A percentile compares a stretch with the other conserved stretches of the same genome.
Evolutionary conservation across 2,329 filamentous ascomycete species (phyloP).

Genomic region (Ascochyta viciae-villosae): DNA sequence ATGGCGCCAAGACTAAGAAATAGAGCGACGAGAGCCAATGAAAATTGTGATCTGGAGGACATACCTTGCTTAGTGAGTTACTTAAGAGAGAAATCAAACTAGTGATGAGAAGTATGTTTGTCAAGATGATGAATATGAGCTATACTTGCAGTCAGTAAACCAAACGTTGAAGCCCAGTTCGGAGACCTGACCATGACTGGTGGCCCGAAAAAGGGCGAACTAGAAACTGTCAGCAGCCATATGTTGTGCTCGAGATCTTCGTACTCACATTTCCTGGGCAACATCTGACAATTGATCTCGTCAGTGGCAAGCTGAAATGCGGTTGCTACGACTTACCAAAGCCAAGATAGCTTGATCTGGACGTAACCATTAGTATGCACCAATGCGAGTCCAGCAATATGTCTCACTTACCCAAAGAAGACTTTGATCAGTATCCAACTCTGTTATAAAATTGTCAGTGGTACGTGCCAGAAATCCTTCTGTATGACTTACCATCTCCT

Average conservation of each 20-base stretch:
- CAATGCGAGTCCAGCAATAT: not conserved
- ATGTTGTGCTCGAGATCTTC: not conserved
- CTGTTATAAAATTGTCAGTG: slow-evolving; percentile 28
- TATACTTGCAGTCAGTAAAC: slow-evolving; percentile 40
- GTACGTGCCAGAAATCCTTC: no score
- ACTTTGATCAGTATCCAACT: slow-evolving; percentile 80
- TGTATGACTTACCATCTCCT: slow-evolving; percentile 62
- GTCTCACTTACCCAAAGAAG: slow-evolving; percentile 68
- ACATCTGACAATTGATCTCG: slow-evolving; percentile 47
- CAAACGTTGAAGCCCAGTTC: slow-evolving; percentile 13
- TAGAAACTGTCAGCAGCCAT: slow-evolving; percentile 33
- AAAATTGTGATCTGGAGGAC: slow-evolving; percentile 25
- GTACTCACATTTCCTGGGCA: slow-evolving; percentile 53
- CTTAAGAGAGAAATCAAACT: slow-evolving; percentile 79
- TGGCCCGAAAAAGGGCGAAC: slow-evolving; percentile 60
- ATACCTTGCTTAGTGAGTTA: slow-evolving; percentile 71
- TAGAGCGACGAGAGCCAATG: slow-evolving; percentile 27
- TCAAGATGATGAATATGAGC: slow-evolving; percentile 78
- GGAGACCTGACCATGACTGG: slow-evolving; percentile 56
- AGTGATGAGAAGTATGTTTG: slow-evolving; percentile 79
- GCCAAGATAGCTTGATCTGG: slow-evolving; percentile 70
- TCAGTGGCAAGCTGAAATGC: slow-evolving; percentile 23
- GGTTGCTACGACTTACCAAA: slow-evolving; percentile 61
- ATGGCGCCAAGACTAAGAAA: slow-evolving; percentile 14
- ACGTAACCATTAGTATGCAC: not conserved